Percentiles rank a stretch among this genome's conserved stretches.
phyloP scores from a whole-genome alignment of 768 basidiomycete species.

The Auricularia cornea region DNA sequence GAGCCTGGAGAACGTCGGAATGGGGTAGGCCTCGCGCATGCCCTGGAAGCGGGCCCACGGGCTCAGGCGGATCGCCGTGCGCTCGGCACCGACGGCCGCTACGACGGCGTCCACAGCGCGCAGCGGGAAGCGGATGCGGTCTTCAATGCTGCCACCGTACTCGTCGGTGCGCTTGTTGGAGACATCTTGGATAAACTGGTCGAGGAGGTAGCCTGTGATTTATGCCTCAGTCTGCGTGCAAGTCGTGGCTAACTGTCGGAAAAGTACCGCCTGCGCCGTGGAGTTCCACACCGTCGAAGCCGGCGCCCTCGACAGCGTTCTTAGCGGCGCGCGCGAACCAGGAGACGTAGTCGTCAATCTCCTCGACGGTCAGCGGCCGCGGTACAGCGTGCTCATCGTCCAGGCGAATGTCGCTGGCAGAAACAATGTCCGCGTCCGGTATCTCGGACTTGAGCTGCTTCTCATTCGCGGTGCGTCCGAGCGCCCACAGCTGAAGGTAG shows the following conservation, averaged over 20 bases:
- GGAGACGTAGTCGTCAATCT: constrained; percentile 43
- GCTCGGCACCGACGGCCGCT: constrained; percentile 28
- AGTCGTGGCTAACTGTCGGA: not conserved
- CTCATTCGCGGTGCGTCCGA: constrained; percentile 34
- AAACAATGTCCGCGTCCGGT: not conserved
- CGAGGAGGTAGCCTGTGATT: constrained; percentile 26
- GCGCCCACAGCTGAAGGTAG: constrained; percentile 50
- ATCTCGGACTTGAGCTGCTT: not conserved
- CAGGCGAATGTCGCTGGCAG: not conserved
- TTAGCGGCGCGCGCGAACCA: constrained; percentile 46
- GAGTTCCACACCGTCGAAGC: constrained; percentile 59
- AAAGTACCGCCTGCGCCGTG: constrained; percentile 18
- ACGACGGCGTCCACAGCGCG: constrained; percentile 30
- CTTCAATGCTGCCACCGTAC: constrained; percentile 40
- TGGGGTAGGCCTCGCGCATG: constrained; percentile 7
- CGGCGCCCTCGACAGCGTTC: constrained; percentile 45
- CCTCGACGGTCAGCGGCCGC: constrained; percentile 35
- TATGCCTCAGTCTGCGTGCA: too few species aligned
- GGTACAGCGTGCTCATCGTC: constrained; percentile 17
- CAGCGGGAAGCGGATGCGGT: constrained; percentile 33
- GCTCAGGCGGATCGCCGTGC: constrained; percentile 27
- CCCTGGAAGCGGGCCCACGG: constrained; percentile 8
- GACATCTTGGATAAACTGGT: constrained; percentile 31
- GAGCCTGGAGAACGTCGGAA: constrained; percentile 13
- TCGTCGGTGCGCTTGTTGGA: constrained; percentile 34